Base-by-base conservation (phyloP, 2,329 filamentous ascomycete genomes). In the Trichoderma simmonsii region DNA sequence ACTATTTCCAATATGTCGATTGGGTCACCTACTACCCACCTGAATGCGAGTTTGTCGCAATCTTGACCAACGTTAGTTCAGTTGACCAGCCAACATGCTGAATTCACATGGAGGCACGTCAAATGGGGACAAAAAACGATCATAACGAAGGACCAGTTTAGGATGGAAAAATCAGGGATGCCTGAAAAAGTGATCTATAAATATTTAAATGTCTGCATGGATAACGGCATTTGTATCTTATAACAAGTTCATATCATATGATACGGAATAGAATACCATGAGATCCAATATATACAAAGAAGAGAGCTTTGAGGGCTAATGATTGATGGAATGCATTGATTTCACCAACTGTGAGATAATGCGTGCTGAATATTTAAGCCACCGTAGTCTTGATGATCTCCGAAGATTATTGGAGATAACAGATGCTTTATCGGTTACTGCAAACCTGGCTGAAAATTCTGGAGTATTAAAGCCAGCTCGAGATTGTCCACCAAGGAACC, bases 1-100 rank as follows among this genome's bases (percentile, higher is more conserved):
- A 72, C 6, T 72, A 72, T 24, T 72, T 72, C 43, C 70, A 72
- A 32, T 72, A 72, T 54, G 70, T 72, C 54, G 62, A 72, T 34
- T 72, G 70, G 70, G 56, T 62, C 4, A n/a, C 54, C 5, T 67
- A 68, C 36, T 72, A 54, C 30, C 70, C 63, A 6, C 26, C 48
- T 11, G 39, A 67, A 3, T 71, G 70, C 39, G 70, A 71, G 21
- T 67, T 71, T 12, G 62, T 71, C 18, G 70, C 70, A 3, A 51
- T 71, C 36, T 24, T 71, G 54, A 66, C 70, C 21, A 66, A 65
- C 18, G 54, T 71, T 21, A 61, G 36, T 18, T 61, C 62, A 1
- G 11, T 56, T 6, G 70, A 71, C 9, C 60, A 64, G 21, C 68
- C 68, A 21, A 64, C 68, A n/a, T 71, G 68, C 18, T 71, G 48